Evolutionary conservation across 306 rosid species (phyloP).

Genomic region (Geum urbanum): DNA sequence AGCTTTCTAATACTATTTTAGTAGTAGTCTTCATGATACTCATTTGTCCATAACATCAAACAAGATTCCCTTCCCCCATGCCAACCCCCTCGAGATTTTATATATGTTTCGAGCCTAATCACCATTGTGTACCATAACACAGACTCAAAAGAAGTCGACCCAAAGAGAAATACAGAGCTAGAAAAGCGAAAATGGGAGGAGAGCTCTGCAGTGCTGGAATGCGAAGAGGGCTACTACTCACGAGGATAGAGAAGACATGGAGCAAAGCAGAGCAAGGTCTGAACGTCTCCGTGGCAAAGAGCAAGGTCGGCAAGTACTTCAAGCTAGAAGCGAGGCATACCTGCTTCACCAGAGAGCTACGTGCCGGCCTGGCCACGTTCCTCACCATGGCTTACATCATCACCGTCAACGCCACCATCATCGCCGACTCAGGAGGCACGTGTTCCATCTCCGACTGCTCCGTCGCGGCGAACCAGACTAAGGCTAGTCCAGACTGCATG

Average conservation of each 20-base stretch:
- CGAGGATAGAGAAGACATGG: slow-evolving; percentile 34
- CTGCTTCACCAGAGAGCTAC: slow-evolving; percentile 59
- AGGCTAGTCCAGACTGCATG: slow-evolving; percentile 43
- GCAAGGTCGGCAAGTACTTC: slow-evolving; percentile 63
- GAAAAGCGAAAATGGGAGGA: slow-evolving; percentile 38
- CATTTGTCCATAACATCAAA: slow-evolving; percentile 20
- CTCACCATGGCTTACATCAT: slow-evolving; percentile 96
- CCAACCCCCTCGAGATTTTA: slow-evolving; percentile 2
- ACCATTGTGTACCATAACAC: slow-evolving; percentile 3
- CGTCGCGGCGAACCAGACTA: slow-evolving; percentile 31
- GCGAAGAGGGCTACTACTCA: slow-evolving; percentile 21
- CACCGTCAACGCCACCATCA: slow-evolving; percentile 83
- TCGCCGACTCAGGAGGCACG: slow-evolving; percentile 67
- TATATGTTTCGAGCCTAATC: not conserved
- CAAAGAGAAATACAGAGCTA: slow-evolving; percentile 11
- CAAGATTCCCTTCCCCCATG: slow-evolving; percentile 25
- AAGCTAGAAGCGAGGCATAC: slow-evolving; percentile 62
- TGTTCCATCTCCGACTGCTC: slow-evolving; percentile 71
- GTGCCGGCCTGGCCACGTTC: slow-evolving; percentile 84
- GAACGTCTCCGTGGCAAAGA: slow-evolving; percentile 46
- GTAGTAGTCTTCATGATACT: slow-evolving; percentile 15
- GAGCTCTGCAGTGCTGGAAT: slow-evolving; percentile 38
- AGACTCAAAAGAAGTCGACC: not conserved
- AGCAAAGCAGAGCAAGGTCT: slow-evolving; percentile 41
- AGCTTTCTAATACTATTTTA: not conserved